Evolutionary conservation across 768 basidiomycete genomes (phyloP).

Genomic region (Hebeloma cylindrosporum): DNA sequence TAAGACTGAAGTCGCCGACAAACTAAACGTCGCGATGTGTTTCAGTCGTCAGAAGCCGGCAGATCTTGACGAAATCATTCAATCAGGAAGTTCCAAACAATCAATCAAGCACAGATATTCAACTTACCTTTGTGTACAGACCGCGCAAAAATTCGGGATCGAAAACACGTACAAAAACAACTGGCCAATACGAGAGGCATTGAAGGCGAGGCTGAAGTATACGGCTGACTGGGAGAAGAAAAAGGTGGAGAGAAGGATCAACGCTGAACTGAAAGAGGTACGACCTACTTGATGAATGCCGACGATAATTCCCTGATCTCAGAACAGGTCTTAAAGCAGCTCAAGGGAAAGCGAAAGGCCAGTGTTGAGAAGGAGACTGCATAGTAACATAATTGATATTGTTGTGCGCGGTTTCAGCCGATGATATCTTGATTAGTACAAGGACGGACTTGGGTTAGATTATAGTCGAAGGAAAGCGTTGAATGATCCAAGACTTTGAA

Average conservation of each 20-base stretch:
- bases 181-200: conserved; percentile 4
- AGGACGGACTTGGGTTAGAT: too few species aligned
- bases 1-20: not conserved
- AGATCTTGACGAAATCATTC: not conserved
- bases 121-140: not conserved
- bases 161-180: not conserved
- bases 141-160: not conserved
- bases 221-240: not conserved
- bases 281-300: too few species aligned
- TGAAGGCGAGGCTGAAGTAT: conserved; percentile 1
- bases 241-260: not conserved
- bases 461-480: too few species aligned
- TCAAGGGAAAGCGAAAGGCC: too few species aligned
- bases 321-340: too few species aligned
- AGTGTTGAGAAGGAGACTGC: too few species aligned
- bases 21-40: not conserved
- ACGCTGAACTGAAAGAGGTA: not conserved
- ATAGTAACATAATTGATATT: too few species aligned
- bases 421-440: too few species aligned
- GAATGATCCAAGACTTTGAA: too few species aligned
- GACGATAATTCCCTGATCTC: too few species aligned
- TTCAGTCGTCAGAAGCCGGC: not conserved
- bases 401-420: too few species aligned
- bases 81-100: not conserved
- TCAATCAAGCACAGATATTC: not conserved